These are phyloP conservation scores for Neurospora sp. DNA, from an alignment of 495 filamentous ascomycete genomes.

Conservation along the genomic window DNA sequence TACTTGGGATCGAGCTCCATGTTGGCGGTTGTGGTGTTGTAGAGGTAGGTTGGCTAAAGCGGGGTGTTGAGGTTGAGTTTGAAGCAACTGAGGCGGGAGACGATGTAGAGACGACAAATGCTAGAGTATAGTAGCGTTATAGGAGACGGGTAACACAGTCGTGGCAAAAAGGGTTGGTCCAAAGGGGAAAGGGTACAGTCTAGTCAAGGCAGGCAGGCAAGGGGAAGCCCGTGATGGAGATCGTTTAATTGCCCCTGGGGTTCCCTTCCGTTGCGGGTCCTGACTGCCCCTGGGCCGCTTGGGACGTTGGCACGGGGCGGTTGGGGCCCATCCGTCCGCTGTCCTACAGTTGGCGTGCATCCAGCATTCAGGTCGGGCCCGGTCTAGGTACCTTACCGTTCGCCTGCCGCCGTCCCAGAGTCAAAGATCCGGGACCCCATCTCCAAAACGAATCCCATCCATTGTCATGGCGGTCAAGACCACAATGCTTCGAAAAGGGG, in stretches of 20 bases:
- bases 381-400: not conserved
- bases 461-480: not conserved
- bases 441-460: not conserved
- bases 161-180: conserved; percentile 2
- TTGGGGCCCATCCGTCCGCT: not conserved
- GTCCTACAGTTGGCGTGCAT: not conserved
- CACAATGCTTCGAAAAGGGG: not conserved
- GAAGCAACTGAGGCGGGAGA: not conserved
- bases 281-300: not conserved
- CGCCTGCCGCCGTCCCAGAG: not conserved
- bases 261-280: not conserved
- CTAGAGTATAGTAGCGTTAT: not conserved
- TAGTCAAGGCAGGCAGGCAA: not conserved
- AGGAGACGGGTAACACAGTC: not conserved
- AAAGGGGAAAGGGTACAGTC: not conserved
- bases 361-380: not conserved
- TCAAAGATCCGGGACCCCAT: not conserved
- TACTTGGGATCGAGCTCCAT: conserved; percentile 77
- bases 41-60: conserved; percentile 2
- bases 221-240: not conserved
- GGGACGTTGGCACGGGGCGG: not conserved
- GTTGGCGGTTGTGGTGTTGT: conserved; percentile 15
- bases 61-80: not conserved
- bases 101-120: not conserved
- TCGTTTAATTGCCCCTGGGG: conserved; percentile 2